Evolutionary conservation across 352 stramenopile genomes (phyloP), one percentile per base, ranked within the genome.

Genomic region (Globisporangium emineosum): DNA sequence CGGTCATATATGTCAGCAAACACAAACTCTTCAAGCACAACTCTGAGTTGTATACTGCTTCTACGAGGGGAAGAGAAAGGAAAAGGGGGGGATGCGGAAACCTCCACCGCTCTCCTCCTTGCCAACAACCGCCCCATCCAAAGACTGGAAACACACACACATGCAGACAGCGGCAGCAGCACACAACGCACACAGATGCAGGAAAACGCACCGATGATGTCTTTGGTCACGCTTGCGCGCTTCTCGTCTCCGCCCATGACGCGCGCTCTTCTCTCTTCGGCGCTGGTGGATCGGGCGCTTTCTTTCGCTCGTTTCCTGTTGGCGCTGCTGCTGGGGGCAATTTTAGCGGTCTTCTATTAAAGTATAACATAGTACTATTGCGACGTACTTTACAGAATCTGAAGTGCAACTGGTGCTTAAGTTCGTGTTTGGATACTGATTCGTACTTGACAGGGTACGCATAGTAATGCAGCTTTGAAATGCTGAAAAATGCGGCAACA

Each of bases 161-260:
- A 35, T 8, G 10, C 8, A 7, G 32, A 35, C 32, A 35, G 33
- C 33, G 5, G 33, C 33, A 21, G 12, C 15, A 37, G 5, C 1
- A 23, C 5, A 55, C 2, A 6, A 19, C 2, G n/a, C 6, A 57
- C 17, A 37, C 12, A 33, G 40, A 59, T 10, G 12, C 10, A 30
- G n/a, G n/a, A n/a, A n/a, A 5, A 53, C 53, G 35, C 30, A 63
- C 60, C 53, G 13, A 35, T 35, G 33, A 45, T 35, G 5, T 62
- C 57, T 15, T 62, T 62, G 40, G 40, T 54, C 6, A 23, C 42
- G 6, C 57, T 62, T 19, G 58, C 32, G 45, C 58, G 58, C 58
- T 64, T 64, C 58, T 64, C 58, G 58, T 64, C 58, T 1, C 58
- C 58, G 58, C 58, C 58, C 58, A 64, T 64, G 21, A 23, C 42